Evolutionary conservation across 2,329 filamentous ascomycete species (phyloP), one percentile per base, ranked within the genome.

Genomic region (Mycogone perniciosa): DNA sequence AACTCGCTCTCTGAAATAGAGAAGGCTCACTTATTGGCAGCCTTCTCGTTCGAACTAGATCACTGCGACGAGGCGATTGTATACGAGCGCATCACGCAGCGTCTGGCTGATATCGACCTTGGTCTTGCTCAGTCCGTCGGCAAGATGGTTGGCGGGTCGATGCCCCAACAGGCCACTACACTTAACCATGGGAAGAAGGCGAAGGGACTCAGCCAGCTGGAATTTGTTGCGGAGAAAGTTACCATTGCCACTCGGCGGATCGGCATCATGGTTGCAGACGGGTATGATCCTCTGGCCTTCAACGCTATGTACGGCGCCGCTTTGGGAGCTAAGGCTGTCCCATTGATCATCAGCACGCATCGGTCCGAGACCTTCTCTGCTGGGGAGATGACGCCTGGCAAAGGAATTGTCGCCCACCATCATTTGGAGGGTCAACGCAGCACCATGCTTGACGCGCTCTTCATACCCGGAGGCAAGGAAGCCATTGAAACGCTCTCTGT

Each of bases 31-130:
- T 61, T 89, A 13, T 73, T 86, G 65, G 84, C 88, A 59, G 85
- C 84, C 0, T 79, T 89, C 45, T 81, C 85, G 1, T 89, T 89
- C 62, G 86, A 89, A 67, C 72, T 93, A 1, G 86, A 90, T 61
- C 88, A 92, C 66, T 93, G 88, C 63, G 86, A 92, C 26, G 88
- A 93, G 39, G 80, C 84, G 0, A 66, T 86, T 7, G 87, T 93
- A 0, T 92, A 90, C 65, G 79, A 85, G 55, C 79, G 85, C 30
- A 76, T 91, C 66, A 79, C 79, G 1, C 67, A 82, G 55, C 80
- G 88, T 1, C 72, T 93, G 0, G 74, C 80, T 1, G 85, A 91
- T 35, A 89, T 93, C 47, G 84, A 90, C 52, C 70, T 89, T 0
- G 73, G 71, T 0, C 79, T 93, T 0, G 86, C 88, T 0, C 77